Evolutionary conservation across 2,329 filamentous ascomycete species (phyloP), one percentile per base, ranked within the genome.

Genomic region (Hypomyces rosellus): DNA sequence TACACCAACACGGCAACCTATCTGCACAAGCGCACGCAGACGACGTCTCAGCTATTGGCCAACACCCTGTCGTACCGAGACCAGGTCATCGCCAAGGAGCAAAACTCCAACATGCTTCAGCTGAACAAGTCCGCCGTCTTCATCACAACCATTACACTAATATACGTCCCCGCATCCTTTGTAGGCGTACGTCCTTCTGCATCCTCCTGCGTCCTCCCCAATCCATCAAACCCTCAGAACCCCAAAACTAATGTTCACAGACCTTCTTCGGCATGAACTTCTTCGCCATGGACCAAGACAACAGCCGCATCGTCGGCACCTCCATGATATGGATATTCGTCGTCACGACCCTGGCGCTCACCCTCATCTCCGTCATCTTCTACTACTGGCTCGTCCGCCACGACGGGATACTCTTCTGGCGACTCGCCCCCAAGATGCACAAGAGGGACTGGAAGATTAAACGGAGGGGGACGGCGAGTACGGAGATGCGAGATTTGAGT

Each of bases 241-340:
- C 20, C 13, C 13, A 4, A 15, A 6, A 12, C 22, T 33, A 12
- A 25, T 30, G 1, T 18, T 22, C 15, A 18, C 30, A 66, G 65
- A 66, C 68, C 1, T 63, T 71, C 41, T 69, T 71, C 48, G 68
- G 69, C 2, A 71, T 70, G 68, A 70, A 70, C 55, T 67, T 71
- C 46, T 71, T 70, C 43, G 61, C 61, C 18, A 57, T 67, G 52
- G 62, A 70, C 34, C 25, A 59, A 11, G 47, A 61, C 1, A 64
- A 57, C 5, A 55, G 55, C 12, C 48, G 57, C 4, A 61, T 69
- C 11, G 53, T 66, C n/a, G 59, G 59, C 4, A 65, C 65, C 3
- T 56, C 62, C 8, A 65, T 65, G 57, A 60, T 71, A 18, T 71
- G 69, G 69, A 71, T 71, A 49, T 71, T 65, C 36, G 39, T 69